Conservation (phyloP, 2,329 filamentous ascomycete genomes). For the Sphaerulina vaccinii region DNA sequence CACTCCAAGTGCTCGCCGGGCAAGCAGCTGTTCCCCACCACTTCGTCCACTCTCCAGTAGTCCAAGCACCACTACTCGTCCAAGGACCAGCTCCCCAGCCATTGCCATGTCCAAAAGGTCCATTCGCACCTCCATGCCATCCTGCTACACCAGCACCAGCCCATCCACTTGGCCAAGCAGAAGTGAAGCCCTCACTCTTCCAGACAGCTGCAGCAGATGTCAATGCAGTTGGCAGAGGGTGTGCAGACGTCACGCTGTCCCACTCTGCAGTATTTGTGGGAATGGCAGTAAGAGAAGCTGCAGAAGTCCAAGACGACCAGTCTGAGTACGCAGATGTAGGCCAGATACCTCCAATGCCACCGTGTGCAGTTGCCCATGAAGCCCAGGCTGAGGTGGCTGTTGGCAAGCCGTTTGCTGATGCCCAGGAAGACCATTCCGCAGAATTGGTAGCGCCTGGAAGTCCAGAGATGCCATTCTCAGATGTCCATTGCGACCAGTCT, state of each 20-base stretch:
- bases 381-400: slow-evolving; percentile 31
- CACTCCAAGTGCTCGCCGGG: slow-evolving; percentile 36
- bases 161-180: slow-evolving; percentile 24
- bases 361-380: slow-evolving; percentile 33
- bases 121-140: slow-evolving; percentile 21
- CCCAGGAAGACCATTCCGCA: slow-evolving; percentile 27
- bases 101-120: slow-evolving; percentile 29
- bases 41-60: slow-evolving; percentile 36
- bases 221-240: slow-evolving; percentile 30
- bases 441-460: slow-evolving; percentile 21
- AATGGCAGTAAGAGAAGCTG: slow-evolving; percentile 27
- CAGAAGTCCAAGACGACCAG: slow-evolving; percentile 28
- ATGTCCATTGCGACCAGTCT: slow-evolving; percentile 21
- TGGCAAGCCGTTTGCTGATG: slow-evolving; percentile 25
- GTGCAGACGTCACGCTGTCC: slow-evolving; percentile 33
- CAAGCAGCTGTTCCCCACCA: slow-evolving; percentile 39
- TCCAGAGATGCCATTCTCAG: slow-evolving; percentile 18
- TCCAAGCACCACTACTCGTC: slow-evolving; percentile 34
- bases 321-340: slow-evolving; percentile 21
- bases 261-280: slow-evolving; percentile 32
- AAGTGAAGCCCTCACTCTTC: slow-evolving; percentile 21
- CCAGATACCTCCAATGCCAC: slow-evolving; percentile 12
- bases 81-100: slow-evolving; percentile 35
- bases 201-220: slow-evolving; percentile 22
- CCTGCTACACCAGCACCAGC: slow-evolving; percentile 12